phyloP scores from a whole-genome alignment of 2,329 filamentous ascomycete genomes.

The Aspergillus novoparasiticus region DNA sequence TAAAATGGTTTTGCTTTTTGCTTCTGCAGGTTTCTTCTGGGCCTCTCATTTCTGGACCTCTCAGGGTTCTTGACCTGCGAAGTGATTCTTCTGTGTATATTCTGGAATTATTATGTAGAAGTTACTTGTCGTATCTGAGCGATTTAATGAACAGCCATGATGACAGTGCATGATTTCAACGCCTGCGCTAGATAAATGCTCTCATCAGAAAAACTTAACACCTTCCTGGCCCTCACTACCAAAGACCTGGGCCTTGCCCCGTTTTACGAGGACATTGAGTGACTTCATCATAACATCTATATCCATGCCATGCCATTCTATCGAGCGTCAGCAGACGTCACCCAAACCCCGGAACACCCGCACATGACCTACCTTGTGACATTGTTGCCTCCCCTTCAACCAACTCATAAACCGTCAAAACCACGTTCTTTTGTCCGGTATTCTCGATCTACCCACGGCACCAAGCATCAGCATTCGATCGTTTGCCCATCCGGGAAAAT shows the following conservation, averaged over 20 bases:
- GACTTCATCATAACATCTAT: slow-evolving; percentile 76
- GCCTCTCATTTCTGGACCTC: background rate
- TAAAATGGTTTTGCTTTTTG: background rate
- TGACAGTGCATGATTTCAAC: slow-evolving; percentile 3
- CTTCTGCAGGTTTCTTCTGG: background rate
- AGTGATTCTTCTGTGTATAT: slow-evolving; percentile 4
- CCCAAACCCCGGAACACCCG: too few relatives aligned
- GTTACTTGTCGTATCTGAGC: background rate
- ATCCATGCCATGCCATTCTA: slow-evolving; percentile 89
- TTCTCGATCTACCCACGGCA: slow-evolving; percentile 60
- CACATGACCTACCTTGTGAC: slow-evolving; percentile 59
- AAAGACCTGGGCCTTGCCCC: slow-evolving; percentile 91
- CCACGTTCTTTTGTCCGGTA: slow-evolving; percentile 83
- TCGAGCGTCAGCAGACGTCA: slow-evolving; percentile 8
- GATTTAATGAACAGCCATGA: background rate
- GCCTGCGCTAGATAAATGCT: background rate
- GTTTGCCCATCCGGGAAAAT: background rate
- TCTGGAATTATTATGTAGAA: slow-evolving; percentile 2
- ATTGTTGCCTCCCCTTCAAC: slow-evolving; percentile 79
- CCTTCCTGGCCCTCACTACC: slow-evolving; percentile 84
- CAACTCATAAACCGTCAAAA: slow-evolving; percentile 91
- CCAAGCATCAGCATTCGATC: slow-evolving; percentile 2
- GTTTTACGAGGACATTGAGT: slow-evolving; percentile 79
- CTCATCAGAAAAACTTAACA: slow-evolving; percentile 88
- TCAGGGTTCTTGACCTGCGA: background rate